Evolutionary conservation across 2,329 filamentous ascomycete species (phyloP).

Genomic region (Pseudogymnoascus sp.): DNA sequence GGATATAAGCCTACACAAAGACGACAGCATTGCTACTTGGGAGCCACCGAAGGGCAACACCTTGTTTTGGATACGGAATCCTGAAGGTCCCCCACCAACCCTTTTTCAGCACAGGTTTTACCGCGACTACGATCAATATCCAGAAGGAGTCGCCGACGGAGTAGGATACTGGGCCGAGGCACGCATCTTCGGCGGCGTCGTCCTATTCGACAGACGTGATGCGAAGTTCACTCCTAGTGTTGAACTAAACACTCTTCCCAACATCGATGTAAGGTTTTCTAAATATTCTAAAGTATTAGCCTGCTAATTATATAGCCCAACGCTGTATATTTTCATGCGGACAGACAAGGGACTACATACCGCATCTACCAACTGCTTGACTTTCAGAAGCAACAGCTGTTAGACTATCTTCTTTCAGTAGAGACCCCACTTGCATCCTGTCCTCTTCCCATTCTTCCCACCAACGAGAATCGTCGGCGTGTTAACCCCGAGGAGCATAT

Average conservation of each 20-base stretch:
- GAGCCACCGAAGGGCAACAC: constrained; percentile 18
- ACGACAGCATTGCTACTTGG: constrained; percentile 22
- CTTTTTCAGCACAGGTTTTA: constrained; percentile 27
- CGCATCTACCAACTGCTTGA: constrained; percentile 20
- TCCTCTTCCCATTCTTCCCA: constrained; percentile 19
- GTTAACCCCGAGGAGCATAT: constrained; percentile 26
- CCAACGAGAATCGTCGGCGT: constrained; percentile 19
- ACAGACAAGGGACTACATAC: constrained; percentile 14
- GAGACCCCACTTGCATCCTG: background rate
- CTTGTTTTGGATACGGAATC: constrained; percentile 5
- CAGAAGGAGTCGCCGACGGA: constrained; percentile 23
- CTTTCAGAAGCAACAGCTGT: constrained; percentile 17
- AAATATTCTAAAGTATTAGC: too few relatives aligned
- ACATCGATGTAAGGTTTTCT: background rate
- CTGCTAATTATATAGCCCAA: background rate
- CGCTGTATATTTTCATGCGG: constrained; percentile 17
- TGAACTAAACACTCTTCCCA: background rate
- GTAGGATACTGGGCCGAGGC: constrained; percentile 27
- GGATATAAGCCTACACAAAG: constrained; percentile 20
- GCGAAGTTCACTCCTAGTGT: background rate
- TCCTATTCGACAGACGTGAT: constrained; percentile 23
- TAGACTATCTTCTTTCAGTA: constrained; percentile 16
- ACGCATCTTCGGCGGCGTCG: constrained; percentile 27
- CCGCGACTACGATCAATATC: constrained; percentile 25
- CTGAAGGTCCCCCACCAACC: constrained; percentile 17